Base-by-base conservation (phyloP, 306 rosid genomes). In the Dryas octopetala region DNA sequence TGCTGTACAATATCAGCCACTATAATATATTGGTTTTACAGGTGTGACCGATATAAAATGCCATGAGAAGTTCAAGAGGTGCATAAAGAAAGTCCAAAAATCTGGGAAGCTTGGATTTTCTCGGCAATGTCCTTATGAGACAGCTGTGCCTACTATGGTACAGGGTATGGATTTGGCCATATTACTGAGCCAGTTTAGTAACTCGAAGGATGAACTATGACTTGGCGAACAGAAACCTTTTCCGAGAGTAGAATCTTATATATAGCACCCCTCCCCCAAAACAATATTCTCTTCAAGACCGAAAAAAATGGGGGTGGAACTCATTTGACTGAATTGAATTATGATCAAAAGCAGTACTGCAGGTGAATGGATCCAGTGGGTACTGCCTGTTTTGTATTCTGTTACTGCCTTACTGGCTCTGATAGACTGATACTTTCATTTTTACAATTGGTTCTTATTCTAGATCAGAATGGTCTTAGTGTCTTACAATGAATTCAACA, bases 161-260 rank as follows among this genome's bases (percentile, higher is more conserved):
- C 87, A 82, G 68, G 97, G 89, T 75, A 95, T 95, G 96, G 96
- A 95, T 77, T 57, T 91, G 74, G 97, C 96, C 49, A 90, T 91
- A 80, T n/a, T 89, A 61, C 62, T 95, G 17, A 89, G 93, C 83
- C 89, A 86, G 76, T 84, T 95, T 41, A 84, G 89, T 46, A 75
- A 78, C 54, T 0, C 55, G 0, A 46, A 73, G 71, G 14, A 26
- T 48, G 90, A 86, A 59, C 88, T 86, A 32, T 86, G 77, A 83
- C 48, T 45, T 49, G 41, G 28, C 9, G n/a, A 43, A 41, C 40
- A 62, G 46, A 62, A 16, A 14, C 4, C 7, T 13, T 62, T 0
- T 28, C 16, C 17, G 0, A 43, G 19, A 14, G 46, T 14, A 7
- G 1, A 58, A 9, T 58, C 62, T 1, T 32, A 19, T 58, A 58